Evolutionary conservation across 2,329 filamentous ascomycete species (phyloP), one percentile per base, ranked within the genome.

Genomic region (Epichloe coenophiala): DNA sequence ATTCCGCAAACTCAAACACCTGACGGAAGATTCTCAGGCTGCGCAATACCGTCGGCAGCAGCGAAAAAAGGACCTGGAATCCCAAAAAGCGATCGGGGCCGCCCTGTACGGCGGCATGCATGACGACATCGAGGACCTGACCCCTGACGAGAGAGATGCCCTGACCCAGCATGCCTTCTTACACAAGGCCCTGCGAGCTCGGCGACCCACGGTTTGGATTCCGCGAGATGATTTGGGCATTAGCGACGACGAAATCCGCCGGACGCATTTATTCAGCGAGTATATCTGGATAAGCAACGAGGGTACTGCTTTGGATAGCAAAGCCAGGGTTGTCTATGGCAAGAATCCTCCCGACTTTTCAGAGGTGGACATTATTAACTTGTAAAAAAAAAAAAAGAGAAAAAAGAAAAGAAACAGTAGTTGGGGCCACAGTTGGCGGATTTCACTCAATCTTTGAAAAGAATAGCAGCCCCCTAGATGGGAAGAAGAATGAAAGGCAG

Each of bases 241-340:
- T 51, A 89, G 86, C 57, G 88, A 95, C 59, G 91, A 97, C 58
- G 93, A 98, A 70, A 84, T 97, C 43, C 75, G 76, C 60, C 76
- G 86, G 37, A 95, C 89, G 6, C 77, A 83, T 56, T 74, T 76
- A 45, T 86, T 89, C 63, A 91, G 84, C 62, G 80, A 86, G 53
- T 75, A 81, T 54, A 85, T 97, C 48, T 95, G 89, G 86, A 89
- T 97, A 63, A 95, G 87, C 59, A 96, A 96, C 65, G 86, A 94
- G 64, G 89, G 89, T 52, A 89, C 91, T 19, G 86, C 88, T 9
- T 71, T 97, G 58, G 88, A 96, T 69, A 85, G 81, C 51, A 89
- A 88, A 65, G 80, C 81, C 33, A 80, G 85, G 17, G 88, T 95
- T 5, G 80, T 95, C 38, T 96, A 93, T 65, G 84, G 85, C 56